Conservation (phyloP, 73 alveolate species). For the Halteria grandinella region DNA sequence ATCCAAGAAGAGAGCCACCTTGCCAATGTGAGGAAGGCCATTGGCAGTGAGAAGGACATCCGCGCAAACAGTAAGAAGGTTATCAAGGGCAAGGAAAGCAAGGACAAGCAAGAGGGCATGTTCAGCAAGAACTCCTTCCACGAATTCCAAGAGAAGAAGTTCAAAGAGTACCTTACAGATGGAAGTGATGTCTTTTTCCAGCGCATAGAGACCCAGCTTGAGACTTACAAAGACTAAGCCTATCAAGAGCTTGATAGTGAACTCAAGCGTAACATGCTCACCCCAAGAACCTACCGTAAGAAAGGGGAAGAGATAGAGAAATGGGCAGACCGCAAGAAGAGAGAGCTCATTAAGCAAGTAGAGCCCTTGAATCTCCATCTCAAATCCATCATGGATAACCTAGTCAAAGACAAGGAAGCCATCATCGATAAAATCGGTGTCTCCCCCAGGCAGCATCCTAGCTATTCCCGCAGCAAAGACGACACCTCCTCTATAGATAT, state of each 20-base stretch:
- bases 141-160: conserved; percentile 22
- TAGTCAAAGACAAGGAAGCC: conserved; percentile 12
- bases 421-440: conserved; percentile 37
- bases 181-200: not conserved
- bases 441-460: conserved; percentile 26
- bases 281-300: conserved; percentile 42
- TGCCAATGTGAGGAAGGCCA: conserved; percentile 11
- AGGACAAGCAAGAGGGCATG: conserved; percentile 10
- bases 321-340: conserved; percentile 20
- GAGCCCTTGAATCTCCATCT: not conserved
- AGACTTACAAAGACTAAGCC: not conserved
- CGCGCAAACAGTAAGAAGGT: conserved; percentile 24
- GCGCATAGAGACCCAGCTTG: not conserved
- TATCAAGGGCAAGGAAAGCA: conserved; percentile 14
- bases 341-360: not conserved
- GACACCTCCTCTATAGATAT: not conserved
- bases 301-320: conserved; percentile 13
- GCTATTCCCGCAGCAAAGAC: not conserved
- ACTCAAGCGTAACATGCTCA: no score
- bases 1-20: conserved; percentile 1
- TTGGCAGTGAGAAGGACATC: conserved; percentile 38
- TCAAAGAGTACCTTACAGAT: conserved; percentile 19
- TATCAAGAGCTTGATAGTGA: not conserved
- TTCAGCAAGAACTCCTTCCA: conserved; percentile 26
- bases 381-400: not conserved